A percentile compares a stretch with the other conserved stretches of the same genome.
phyloP scores from a whole-genome alignment of 2,329 filamentous ascomycete genomes.

The Rhinocladiella similis region DNA sequence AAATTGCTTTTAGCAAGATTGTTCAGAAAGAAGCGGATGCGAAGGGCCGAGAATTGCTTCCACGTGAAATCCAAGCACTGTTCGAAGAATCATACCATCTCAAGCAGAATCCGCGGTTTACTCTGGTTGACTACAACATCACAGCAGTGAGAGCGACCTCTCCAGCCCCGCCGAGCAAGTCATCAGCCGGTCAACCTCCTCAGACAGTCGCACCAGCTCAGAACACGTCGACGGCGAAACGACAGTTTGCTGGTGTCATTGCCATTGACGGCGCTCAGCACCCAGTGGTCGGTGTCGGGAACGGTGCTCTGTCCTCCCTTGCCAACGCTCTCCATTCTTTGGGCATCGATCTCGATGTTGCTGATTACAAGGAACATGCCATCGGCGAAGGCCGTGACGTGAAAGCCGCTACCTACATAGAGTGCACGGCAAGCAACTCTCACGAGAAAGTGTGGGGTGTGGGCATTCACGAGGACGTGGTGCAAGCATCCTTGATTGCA shows the following conservation, averaged over 20 bases:
- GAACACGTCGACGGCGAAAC: constrained; percentile 74
- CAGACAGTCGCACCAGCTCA: constrained; percentile 22
- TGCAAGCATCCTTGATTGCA: constrained; percentile 84
- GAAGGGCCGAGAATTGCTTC: constrained; percentile 79
- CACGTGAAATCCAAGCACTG: constrained; percentile 80
- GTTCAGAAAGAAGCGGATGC: constrained; percentile 80
- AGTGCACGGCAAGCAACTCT: constrained; percentile 71
- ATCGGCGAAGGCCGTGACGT: constrained; percentile 78
- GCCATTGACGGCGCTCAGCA: constrained; percentile 79
- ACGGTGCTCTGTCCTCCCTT: constrained; percentile 86
- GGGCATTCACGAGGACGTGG: constrained; percentile 88
- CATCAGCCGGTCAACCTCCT: constrained; percentile 56
- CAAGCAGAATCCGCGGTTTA: constrained; percentile 79
- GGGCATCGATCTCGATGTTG: constrained; percentile 84
- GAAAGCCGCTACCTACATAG: constrained; percentile 94
- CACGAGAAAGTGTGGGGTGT: constrained; percentile 81
- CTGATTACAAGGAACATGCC: constrained; percentile 95
- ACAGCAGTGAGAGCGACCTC: constrained; percentile 76
- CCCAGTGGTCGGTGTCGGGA: constrained; percentile 75
- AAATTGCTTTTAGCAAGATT: constrained; percentile 84
- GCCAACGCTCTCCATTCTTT: constrained; percentile 76
- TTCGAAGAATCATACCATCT: constrained; percentile 89
- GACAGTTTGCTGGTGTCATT: constrained; percentile 82
- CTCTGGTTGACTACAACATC: constrained; percentile 88
- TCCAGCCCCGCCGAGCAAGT: constrained; percentile 66